Evolutionary conservation across 2,329 filamentous ascomycete genomes (phyloP), one percentile per base, ranked within the genome.

Genomic region (Sporothrix protearum): DNA sequence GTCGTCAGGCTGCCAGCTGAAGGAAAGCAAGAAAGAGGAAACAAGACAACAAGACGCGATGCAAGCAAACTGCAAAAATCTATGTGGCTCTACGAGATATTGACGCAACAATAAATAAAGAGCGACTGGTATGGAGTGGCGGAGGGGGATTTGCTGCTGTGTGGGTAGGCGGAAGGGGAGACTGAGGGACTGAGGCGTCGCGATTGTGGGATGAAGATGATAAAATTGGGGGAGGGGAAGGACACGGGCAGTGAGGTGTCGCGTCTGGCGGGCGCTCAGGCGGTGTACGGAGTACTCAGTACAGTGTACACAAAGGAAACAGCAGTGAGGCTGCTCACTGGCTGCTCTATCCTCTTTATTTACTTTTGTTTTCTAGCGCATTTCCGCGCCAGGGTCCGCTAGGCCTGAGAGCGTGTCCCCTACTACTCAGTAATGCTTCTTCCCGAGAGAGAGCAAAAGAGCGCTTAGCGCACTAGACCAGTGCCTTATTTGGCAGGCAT

Each of bases 101-200:
- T 53, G 70, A 71, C 63, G 70, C 70, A 45, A 71, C 70, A 71
- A 68, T 64, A 71, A 71, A 67, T 67, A 71, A 66, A 63, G 66
- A 71, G 70, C 36, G 67, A 69, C 69, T 71, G 71, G 69, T 55
- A 73, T 73, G 69, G 55, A 53, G 51, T 57, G 45, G 64, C 51
- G 70, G 70, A 68, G 63, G 33, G 36, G 63, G 51, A 30, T 16
- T 59, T 36, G 55, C 55, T 36, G 28, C 57, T 19, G n/a, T 51
- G 33, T 64, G 42, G 49, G 59, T 49, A 19, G 71, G 64, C 45
- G 33, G 64, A 67, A 49, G 51, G 53, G 70, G 25, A 42, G 55
- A 66, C 55, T 47, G 42, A 19, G 42, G 42, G 42, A 12, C 19
- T 49, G 19, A 53, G n/a, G 39, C 33, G 66, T 69, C 55, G 70